phyloP scores from a whole-genome alignment of 331 rosid species.

The Quercus lobata region DNA sequence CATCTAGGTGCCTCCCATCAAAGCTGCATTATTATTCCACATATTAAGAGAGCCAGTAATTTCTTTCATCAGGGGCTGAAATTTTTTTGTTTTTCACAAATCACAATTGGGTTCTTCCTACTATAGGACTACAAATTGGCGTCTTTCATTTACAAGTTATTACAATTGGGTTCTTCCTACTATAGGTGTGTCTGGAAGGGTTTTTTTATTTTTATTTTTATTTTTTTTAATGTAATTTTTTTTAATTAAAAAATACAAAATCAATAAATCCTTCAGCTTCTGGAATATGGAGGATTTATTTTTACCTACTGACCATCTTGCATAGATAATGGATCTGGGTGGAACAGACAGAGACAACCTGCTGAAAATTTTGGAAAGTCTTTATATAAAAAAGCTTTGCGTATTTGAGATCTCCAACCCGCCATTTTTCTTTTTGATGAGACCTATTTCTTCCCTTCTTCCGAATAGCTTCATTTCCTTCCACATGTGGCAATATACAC shows the following conservation, averaged over 20 bases:
- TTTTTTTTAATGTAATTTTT: no score
- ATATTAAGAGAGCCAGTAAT: not conserved
- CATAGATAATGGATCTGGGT: not conserved
- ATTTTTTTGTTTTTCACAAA: not conserved
- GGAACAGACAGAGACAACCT: not conserved
- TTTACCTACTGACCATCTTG: not conserved
- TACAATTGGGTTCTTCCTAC: not conserved
- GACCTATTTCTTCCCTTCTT: not conserved
- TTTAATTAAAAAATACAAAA: no score
- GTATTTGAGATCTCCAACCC: not conserved
- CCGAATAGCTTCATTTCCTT: not conserved
- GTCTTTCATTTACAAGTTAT: not conserved
- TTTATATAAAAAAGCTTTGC: not conserved
- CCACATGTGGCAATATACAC: not conserved
- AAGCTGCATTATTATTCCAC: not conserved
- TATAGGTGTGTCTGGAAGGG: not conserved
- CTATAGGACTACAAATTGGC: not conserved
- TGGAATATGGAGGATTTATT: not conserved
- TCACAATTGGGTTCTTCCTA: not conserved
- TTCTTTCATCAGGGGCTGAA: not conserved
- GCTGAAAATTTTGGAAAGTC: not conserved
- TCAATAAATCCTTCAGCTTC: no score
- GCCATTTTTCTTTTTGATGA: not conserved
- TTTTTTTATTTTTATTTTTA: no score
- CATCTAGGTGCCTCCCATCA: not conserved